These are phyloP conservation scores for Psophocarpus tetragonolobus DNA, from an alignment of 306 rosid genomes.

Conservation along the genomic window DNA sequence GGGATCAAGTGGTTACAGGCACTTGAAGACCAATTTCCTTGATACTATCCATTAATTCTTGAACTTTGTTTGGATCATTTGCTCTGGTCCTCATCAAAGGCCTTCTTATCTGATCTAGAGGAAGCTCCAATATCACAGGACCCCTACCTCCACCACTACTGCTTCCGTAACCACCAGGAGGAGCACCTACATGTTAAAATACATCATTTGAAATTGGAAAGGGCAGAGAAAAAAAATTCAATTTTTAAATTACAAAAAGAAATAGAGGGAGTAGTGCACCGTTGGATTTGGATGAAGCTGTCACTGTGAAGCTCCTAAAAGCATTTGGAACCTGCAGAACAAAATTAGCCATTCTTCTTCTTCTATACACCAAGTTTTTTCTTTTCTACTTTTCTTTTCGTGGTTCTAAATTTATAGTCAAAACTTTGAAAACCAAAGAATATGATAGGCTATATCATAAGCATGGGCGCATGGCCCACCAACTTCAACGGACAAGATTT, in stretches of 20 bases:
- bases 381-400: background rate
- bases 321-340: constrained; percentile 59
- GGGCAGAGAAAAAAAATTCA: background rate
- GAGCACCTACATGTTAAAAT: constrained; percentile 49
- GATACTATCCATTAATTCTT: constrained; percentile 87
- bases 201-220: background rate
- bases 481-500: constrained; percentile 44
- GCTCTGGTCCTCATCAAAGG: constrained; percentile 89
- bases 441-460: background rate
- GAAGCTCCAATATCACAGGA: constrained; percentile 90
- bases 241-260: background rate
- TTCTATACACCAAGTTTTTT: background rate
- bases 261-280: constrained; percentile 40
- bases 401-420: background rate
- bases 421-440: background rate
- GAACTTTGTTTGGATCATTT: constrained; percentile 74
- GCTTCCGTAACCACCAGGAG: constrained; percentile 51
- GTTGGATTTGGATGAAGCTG: constrained; percentile 70
- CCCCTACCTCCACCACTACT: constrained; percentile 60
- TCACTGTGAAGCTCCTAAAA: constrained; percentile 61
- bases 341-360: constrained; percentile 66
- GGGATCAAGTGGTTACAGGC: constrained; percentile 57
- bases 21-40: constrained; percentile 87
- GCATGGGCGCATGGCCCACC: constrained; percentile 42
- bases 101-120: constrained; percentile 84